Evolutionary conservation across 768 basidiomycete species (phyloP), one percentile per base, ranked within the genome.

Genomic region (Cystobasidium tubakii): DNA sequence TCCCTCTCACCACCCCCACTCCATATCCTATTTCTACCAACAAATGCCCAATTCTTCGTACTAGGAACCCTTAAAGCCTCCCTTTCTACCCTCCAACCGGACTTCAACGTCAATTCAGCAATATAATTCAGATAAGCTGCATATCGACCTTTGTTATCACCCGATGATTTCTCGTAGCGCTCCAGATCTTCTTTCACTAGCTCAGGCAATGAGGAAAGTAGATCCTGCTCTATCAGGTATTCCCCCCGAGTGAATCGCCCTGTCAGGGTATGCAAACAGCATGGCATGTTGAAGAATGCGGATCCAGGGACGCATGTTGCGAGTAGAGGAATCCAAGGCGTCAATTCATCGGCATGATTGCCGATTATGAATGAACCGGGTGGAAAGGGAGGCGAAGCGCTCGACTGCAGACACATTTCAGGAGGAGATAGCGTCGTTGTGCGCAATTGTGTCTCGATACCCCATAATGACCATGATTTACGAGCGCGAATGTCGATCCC

Each of bases 301-400:
- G 87, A 85, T 0, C 87, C 86, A 1, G 79, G 77, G 39, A 84
- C 82, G 17, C 88, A 76, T 0, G 88, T 87, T 0, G 92, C 86
- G 4, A 96, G 82, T 0, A 96, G 85, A 0, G 95, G 91, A 0
- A 92, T 81, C 94, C 94, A 98, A 0, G 95, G 95, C 27, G 94
- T 94, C 21, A 98, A 84, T 77, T 98, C 95, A 82, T 98, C 95
- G 0, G 94, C 90, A 81, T 98, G 95, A 82, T 97, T 97, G 10
- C 90, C 92, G 63, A 98, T 89, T 73, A 98, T 82, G 82, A 96
- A 98, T 1, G 84, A 81, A 0, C 84, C 86, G 0, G 83, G 82
- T 9, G 78, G 79, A 29, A 73, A 66, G 25, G 64, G 57, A 27
- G 25, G 19, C 31, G 42, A 7, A 21, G 63, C 19, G 4, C 19